Conservation (phyloP, 2,329 filamentous ascomycete genomes). For the Fusarium acutatum region DNA sequence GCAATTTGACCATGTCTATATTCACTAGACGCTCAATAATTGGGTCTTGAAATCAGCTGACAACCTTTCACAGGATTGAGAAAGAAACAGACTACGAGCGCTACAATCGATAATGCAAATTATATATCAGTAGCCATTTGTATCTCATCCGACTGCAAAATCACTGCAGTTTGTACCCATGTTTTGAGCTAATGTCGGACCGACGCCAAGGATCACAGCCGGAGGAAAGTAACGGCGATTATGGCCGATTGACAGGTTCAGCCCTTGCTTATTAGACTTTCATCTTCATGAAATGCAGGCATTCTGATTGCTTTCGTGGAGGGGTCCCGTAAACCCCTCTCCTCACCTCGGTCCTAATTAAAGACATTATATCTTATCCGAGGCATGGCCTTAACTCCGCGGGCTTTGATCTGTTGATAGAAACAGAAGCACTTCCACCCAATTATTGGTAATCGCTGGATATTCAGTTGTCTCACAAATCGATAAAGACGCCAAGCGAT, state of each 20-base stretch:
- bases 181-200: not conserved
- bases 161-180: not conserved
- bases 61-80: too few relatives aligned
- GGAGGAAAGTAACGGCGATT: not conserved
- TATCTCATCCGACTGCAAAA: not conserved
- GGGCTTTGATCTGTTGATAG: not conserved
- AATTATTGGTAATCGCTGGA: too few relatives aligned
- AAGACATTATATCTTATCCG: not conserved
- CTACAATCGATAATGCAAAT: too few relatives aligned
- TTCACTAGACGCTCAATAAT: accelerated
- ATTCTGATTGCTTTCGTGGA: not conserved
- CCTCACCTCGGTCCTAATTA: not conserved
- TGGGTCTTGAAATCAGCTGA: not conserved
- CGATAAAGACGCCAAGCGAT: not conserved
- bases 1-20: accelerated
- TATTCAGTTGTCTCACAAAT: not conserved
- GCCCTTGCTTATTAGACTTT: not conserved
- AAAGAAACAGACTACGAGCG: too few relatives aligned
- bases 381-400: not conserved
- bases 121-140: not conserved
- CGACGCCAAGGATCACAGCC: not conserved
- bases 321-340: not conserved
- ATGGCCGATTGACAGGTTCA: not conserved
- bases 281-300: not conserved
- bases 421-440: not conserved